Percentiles rank a stretch among this genome's conserved stretches.
Evolutionary conservation across 352 stramenopile species (phyloP).

Genomic region (Pythium folliculosum): DNA sequence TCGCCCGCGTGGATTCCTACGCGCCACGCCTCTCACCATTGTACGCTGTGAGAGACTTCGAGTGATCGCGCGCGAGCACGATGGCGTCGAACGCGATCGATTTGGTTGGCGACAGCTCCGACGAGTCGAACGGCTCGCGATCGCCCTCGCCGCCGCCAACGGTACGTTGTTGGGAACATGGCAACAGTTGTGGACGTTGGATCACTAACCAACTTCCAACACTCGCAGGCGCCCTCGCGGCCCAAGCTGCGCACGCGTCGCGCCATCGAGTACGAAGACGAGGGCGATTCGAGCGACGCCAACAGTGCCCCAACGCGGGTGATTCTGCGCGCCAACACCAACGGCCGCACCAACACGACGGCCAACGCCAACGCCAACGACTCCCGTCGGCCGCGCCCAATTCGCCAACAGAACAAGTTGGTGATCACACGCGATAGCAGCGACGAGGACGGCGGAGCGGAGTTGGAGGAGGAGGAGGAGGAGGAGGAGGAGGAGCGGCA

Average conservation of each 20-base stretch:
- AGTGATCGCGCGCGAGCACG: background rate
- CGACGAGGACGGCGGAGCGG: constrained; percentile 20
- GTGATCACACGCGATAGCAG: constrained; percentile 9
- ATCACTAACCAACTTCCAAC: constrained; percentile 14
- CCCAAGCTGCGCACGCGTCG: constrained; percentile 48
- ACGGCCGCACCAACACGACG: constrained; percentile 9
- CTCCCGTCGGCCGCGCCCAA: constrained; percentile 2
- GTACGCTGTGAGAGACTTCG: background rate
- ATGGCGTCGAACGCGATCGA: constrained; percentile 25
- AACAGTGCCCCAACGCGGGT: constrained; percentile 6
- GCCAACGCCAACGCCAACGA: background rate
- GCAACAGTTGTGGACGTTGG: background rate
- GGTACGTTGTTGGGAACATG: constrained; percentile 15
- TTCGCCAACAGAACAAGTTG: constrained; percentile 7
- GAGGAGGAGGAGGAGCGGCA: constrained; percentile 1
- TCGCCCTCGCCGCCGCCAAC: constrained; percentile 27
- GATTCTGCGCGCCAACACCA: background rate
- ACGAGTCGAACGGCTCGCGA: constrained; percentile 6
- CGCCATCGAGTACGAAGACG: constrained; percentile 14
- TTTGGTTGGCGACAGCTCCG: constrained; percentile 25
- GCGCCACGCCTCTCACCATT: too few species aligned
- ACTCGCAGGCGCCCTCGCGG: constrained; percentile 19
- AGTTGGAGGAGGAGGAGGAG: constrained; percentile 2
- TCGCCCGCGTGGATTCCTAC: background rate
- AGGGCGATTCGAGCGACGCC: constrained; percentile 18